phyloP scores from a whole-genome alignment of 2,329 filamentous ascomycete species.

The Fusarium phyllophilum region DNA sequence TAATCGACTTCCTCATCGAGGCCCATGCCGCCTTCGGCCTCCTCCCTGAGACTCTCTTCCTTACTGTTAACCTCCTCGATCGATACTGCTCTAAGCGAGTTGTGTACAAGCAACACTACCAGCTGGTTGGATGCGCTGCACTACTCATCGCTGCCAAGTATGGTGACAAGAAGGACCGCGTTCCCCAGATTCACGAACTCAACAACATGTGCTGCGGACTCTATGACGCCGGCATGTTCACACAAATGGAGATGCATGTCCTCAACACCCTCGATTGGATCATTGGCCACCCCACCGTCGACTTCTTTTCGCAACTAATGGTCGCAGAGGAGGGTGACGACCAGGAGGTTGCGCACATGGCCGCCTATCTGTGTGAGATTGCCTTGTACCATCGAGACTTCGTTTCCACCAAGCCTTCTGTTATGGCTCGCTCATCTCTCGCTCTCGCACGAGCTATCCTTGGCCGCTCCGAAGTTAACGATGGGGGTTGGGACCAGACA shows the following conservation, averaged over 20 bases:
- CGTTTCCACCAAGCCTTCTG: constrained; percentile 89
- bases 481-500: constrained; percentile 79
- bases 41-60: constrained; percentile 92
- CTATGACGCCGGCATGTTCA: constrained; percentile 99
- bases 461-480: constrained; percentile 78
- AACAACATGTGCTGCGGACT: constrained; percentile 99
- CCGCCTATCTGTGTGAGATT: constrained; percentile 93
- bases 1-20: constrained; percentile 98
- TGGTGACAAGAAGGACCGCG: constrained; percentile 96
- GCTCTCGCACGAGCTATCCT: constrained; percentile 89
- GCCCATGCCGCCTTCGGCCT: constrained; percentile 95
- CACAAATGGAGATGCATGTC: constrained; percentile 99
- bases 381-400: constrained; percentile 97
- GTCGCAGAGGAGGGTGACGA: constrained; percentile 82
- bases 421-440: constrained; percentile 88
- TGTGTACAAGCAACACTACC: constrained; percentile 99
- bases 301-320: constrained; percentile 90
- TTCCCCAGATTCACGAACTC: constrained; percentile 96
- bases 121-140: constrained; percentile 94
- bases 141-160: constrained; percentile 98
- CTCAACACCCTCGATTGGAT: constrained; percentile 97
- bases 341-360: constrained; percentile 92
- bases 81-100: constrained; percentile 97
- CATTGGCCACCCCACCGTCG: constrained; percentile 94
- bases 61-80: constrained; percentile 95